phyloP scores from a whole-genome alignment of 306 rosid genomes.

The Prunus padus region DNA sequence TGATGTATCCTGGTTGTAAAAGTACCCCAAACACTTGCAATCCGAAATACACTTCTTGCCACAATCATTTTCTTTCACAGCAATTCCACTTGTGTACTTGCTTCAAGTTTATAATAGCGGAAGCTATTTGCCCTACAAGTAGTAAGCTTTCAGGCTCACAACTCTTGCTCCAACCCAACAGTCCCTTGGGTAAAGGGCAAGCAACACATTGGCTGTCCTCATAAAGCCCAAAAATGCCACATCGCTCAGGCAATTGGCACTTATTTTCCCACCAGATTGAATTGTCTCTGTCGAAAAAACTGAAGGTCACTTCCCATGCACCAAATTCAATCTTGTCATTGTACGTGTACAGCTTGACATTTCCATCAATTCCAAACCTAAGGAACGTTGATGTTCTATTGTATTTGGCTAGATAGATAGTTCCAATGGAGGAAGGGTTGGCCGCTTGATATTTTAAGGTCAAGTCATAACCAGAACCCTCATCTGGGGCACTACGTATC shows the following conservation, averaged over 20 bases:
- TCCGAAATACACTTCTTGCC: slow-evolving; percentile 48
- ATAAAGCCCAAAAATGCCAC: slow-evolving; percentile 52
- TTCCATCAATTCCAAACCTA: slow-evolving; percentile 75
- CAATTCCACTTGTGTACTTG: slow-evolving; percentile 44
- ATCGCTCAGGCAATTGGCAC: slow-evolving; percentile 55
- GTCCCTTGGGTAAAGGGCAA: slow-evolving; percentile 52
- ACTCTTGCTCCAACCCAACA: slow-evolving; percentile 56
- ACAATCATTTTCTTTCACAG: slow-evolving; percentile 37
- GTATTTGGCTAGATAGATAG: slow-evolving; percentile 42
- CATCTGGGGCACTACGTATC: slow-evolving; percentile 27
- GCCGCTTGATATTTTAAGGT: slow-evolving; percentile 25
- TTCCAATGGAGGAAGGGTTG: slow-evolving; percentile 24
- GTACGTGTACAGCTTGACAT: slow-evolving; percentile 54
- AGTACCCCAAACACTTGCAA: slow-evolving; percentile 59
- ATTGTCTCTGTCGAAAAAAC: slow-evolving; percentile 40
- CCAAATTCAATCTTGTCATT: slow-evolving; percentile 34
- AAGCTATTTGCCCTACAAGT: slow-evolving; percentile 41
- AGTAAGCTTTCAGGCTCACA: slow-evolving; percentile 39
- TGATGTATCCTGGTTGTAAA: slow-evolving; percentile 45
- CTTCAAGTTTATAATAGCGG: slow-evolving; percentile 57
- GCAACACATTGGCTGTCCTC: slow-evolving; percentile 64
- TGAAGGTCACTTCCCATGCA: slow-evolving; percentile 47
- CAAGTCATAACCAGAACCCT: slow-evolving; percentile 32
- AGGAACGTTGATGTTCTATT: slow-evolving; percentile 55
- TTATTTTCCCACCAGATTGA: slow-evolving; percentile 27